Evolutionary conservation across 2,329 filamentous ascomycete genomes (phyloP), one percentile per base, ranked within the genome.

Genomic region (Fusarium agapanthi): DNA sequence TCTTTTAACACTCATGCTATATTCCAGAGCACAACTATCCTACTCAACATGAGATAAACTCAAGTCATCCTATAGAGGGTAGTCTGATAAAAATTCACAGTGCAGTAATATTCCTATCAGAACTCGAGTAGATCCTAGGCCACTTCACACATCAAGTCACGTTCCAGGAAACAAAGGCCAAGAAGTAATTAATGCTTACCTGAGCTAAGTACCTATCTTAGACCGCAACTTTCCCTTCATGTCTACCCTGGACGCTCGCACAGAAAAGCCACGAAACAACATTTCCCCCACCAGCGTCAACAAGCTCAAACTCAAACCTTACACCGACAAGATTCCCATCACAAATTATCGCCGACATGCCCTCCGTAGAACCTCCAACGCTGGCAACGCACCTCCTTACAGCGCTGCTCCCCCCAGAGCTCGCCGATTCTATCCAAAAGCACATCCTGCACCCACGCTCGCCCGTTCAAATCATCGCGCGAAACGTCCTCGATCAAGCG

Each of bases 391-490:
- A 78, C 59, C 73, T 83, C 57, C 79, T 86, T 70, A 80, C 81
- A 47, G 77, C 81, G 38, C 72, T 88, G 63, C 81, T 87, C 55
- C 84, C 85, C 40, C 80, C 86, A n/a, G 81, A 85, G 55, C 78
- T 84, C 56, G 79, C 83, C 69, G 80, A 82, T 58, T 79, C 83
- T 60, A 79, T 88, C 61, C 79, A 86, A 77, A 83, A 83, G 47
- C 82, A 89, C 80, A 74, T 88, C 65, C 81, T 88, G 53, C 80
- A 83, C 77, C 84, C 84, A 22, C 77, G 82, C 54, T 84, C 86
- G 10, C 83, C 86, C 13, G 67, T 88, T 20, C 86, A 86, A 72
- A 70, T 81, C 32, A 63, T 84, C 71, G 80, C 80, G 53, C 80
- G 79, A 26, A 79, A 83, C 20, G 71, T 82, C 43, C 56, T 80